A percentile compares a stretch with the other conserved stretches of the same genome.
phyloP scores from a whole-genome alignment of 352 stramenopile species.

The Globisporangium lucens region DNA sequence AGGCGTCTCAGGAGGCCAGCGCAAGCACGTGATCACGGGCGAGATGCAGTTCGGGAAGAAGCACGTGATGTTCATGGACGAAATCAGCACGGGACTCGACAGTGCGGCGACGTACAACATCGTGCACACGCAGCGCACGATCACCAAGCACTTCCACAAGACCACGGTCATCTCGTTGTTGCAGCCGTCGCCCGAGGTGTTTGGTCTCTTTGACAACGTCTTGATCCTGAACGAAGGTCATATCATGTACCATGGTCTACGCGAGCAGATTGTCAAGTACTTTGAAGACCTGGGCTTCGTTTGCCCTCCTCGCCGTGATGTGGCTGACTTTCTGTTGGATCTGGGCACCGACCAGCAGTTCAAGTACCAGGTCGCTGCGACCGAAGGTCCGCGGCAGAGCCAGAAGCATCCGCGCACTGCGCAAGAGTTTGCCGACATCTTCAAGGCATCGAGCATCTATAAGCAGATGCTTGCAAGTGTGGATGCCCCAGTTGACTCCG shows the following conservation, averaged over 20 bases:
- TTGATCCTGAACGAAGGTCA: slow-evolving; percentile 80
- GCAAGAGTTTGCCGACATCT: slow-evolving; percentile 21
- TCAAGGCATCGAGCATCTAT: slow-evolving; percentile 20
- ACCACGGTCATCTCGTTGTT: slow-evolving; percentile 56
- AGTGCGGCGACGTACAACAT: slow-evolving; percentile 67
- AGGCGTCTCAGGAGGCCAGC: slow-evolving; percentile 81
- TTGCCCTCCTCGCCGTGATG: slow-evolving; percentile 24
- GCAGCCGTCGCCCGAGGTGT: slow-evolving; percentile 85
- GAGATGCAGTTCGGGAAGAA: slow-evolving; percentile 74
- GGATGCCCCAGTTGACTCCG: slow-evolving; percentile 5
- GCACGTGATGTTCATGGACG: slow-evolving; percentile 78
- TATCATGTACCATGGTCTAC: slow-evolving; percentile 78
- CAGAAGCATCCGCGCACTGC: slow-evolving; percentile 7
- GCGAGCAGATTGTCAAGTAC: slow-evolving; percentile 53
- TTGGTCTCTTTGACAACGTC: slow-evolving; percentile 89
- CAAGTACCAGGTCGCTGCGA: slow-evolving; percentile 19
- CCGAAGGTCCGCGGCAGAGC: slow-evolving; percentile 60
- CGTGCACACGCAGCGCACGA: slow-evolving; percentile 36
- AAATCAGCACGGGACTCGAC: slow-evolving; percentile 93
- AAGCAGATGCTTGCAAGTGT: slow-evolving; percentile 10
- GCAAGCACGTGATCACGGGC: slow-evolving; percentile 85
- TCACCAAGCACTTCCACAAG: slow-evolving; percentile 18
- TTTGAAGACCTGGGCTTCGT: slow-evolving; percentile 58
- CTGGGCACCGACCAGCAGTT: slow-evolving; percentile 22
- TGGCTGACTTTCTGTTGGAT: slow-evolving; percentile 29